These are phyloP conservation scores for Clonostachys solani DNA, from an alignment of 2,329 filamentous ascomycete genomes.

Conservation along the genomic window DNA sequence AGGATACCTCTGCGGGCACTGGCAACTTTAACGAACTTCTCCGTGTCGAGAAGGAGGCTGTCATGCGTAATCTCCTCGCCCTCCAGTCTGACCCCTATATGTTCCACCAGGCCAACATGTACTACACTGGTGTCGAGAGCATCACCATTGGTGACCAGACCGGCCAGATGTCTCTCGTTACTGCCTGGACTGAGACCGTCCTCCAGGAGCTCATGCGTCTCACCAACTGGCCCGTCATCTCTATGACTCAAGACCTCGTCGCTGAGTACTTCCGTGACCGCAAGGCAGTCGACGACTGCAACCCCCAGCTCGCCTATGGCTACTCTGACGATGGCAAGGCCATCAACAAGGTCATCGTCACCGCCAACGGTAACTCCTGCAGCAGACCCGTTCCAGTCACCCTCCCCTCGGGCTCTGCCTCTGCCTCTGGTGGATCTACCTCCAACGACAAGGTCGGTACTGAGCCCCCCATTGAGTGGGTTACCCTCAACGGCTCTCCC, in stretches of 20 bases:
- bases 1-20: constrained; percentile 48
- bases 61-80: constrained; percentile 50
- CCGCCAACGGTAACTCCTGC: constrained; percentile 44
- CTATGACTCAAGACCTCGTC: constrained; percentile 36
- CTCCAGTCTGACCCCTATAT: constrained; percentile 51
- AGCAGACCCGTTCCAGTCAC: constrained; percentile 48
- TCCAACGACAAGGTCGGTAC: constrained; percentile 45
- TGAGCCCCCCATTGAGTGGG: constrained; percentile 47
- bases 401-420: constrained; percentile 35
- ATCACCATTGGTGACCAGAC: constrained; percentile 44
- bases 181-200: constrained; percentile 53
- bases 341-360: constrained; percentile 46
- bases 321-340: constrained; percentile 31
- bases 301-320: constrained; percentile 40
- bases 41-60: constrained; percentile 42
- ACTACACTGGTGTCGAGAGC: constrained; percentile 38
- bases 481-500: constrained; percentile 34
- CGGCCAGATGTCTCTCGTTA: constrained; percentile 45
- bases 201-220: constrained; percentile 49
- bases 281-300: constrained; percentile 45
- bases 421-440: constrained; percentile 32
- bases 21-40: constrained; percentile 50
- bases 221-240: constrained; percentile 14
- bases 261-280: constrained; percentile 46
- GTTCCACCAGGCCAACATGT: constrained; percentile 62